These are phyloP conservation scores for Calocybe gambosa DNA, from an alignment of 1,284 basidiomycete genomes.

Conservation along the genomic window DNA sequence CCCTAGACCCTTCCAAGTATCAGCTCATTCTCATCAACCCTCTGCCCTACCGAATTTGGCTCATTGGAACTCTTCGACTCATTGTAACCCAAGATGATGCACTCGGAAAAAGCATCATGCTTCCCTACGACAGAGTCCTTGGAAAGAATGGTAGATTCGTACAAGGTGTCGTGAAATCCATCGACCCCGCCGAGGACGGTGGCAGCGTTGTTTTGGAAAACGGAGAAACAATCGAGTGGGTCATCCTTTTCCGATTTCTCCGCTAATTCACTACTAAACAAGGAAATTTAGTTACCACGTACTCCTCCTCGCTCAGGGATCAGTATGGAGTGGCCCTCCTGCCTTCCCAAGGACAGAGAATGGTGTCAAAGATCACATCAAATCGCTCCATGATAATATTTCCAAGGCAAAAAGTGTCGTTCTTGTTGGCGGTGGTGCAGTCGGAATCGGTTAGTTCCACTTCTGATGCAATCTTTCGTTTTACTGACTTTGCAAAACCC, in stretches of 20 bases:
- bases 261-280: neutral
- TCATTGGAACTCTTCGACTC: slow-evolving; percentile 23
- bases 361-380: slow-evolving; percentile 35
- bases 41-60: slow-evolving; percentile 31
- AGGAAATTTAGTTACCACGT: slow-evolving; percentile 31
- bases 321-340: slow-evolving; percentile 42
- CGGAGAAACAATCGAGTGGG: slow-evolving; percentile 37
- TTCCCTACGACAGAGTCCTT: slow-evolving; percentile 46
- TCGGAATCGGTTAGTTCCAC: slow-evolving; percentile 45
- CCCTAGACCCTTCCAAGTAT: slow-evolving; percentile 30
- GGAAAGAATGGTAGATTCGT: slow-evolving; percentile 38
- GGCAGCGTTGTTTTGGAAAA: slow-evolving; percentile 45
- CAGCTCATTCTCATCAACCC: slow-evolving; percentile 36
- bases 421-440: slow-evolving; percentile 58
- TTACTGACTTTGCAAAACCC: neutral
- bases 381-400: slow-evolving; percentile 36
- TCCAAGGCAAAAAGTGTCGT: slow-evolving; percentile 45
- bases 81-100: slow-evolving; percentile 23
- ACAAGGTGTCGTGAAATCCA: slow-evolving; percentile 37
- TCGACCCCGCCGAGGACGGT: slow-evolving; percentile 29
- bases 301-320: slow-evolving; percentile 53
- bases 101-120: slow-evolving; percentile 31
- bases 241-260: neutral
- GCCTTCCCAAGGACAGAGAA: slow-evolving; percentile 35
- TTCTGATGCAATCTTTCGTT: neutral